Percentiles rank a stretch among this genome's conserved stretches.
Conservation (phyloP, 805 yeast species). For the Suhomyces prunicola region DNA sequence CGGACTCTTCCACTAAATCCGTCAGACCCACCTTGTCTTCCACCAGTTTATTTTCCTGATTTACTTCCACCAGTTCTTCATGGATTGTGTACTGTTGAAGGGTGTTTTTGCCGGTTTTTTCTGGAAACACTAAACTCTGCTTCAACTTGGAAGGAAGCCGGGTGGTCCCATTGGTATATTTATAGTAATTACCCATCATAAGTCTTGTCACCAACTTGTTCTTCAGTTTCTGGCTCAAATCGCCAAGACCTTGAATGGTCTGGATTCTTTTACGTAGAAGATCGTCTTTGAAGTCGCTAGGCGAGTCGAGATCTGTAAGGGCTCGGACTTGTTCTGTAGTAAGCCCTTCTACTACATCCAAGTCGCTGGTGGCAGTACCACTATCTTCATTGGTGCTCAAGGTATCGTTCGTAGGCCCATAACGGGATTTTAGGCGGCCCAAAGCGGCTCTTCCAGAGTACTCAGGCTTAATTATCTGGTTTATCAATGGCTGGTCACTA, state of each 20-base stretch:
- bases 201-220: constrained; percentile 55
- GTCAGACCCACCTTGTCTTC: constrained; percentile 4
- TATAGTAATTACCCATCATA: constrained; percentile 67
- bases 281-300: constrained; percentile 39
- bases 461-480: constrained; percentile 52
- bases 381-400: constrained; percentile 7
- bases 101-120: constrained; percentile 5
- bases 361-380: constrained; percentile 21
- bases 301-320: constrained; percentile 34
- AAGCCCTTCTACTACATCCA: constrained; percentile 35
- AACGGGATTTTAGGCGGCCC: constrained; percentile 2
- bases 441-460: background rate
- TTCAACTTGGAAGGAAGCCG: constrained; percentile 9
- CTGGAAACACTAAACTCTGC: constrained; percentile 16
- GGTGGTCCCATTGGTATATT: constrained; percentile 36
- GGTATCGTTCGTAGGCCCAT: background rate
- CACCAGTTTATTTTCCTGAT: too few species aligned
- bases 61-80: background rate
- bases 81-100: background rate
- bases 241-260: constrained; percentile 37
- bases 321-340: constrained; percentile 31
- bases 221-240: constrained; percentile 41
- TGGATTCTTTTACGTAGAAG: constrained; percentile 49
- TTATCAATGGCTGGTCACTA: constrained; percentile 46
- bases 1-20: constrained; percentile 10